Base-by-base conservation (phyloP, 306 rosid genomes). In the Luffa aegyptiaca region DNA sequence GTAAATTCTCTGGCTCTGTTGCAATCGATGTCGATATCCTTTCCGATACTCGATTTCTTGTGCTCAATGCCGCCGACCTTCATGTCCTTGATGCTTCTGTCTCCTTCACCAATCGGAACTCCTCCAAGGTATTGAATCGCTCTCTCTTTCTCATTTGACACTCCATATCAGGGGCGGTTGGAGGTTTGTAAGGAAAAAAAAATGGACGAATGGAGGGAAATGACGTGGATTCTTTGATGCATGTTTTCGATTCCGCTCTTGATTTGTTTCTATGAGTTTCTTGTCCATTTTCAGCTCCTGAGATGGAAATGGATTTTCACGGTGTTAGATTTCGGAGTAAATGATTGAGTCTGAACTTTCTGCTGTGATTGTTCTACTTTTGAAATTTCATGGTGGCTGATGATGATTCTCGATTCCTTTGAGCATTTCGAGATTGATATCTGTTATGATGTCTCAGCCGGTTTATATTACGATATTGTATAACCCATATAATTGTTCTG, bases 61-160 rank as follows among this genome's bases (percentile, higher is more conserved):
- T 91, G n/a, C 97, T 95, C 84, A 95, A 93, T 75, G 92, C 91
- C 35, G 92, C 93, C 72, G 93, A 91, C 5, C 94, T 95, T 26
- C 44, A 84, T n/a, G 65, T 95, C 76, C 1, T 3, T 10, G 0
- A 21, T 37, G 84, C 65, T 31, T 75, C 89, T 79, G 81, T 86
- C 18, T 90, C 90, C 0, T 87, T 88, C 88, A 83, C 88, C 21
- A 68, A 10, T 53, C 79, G 52, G 5, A 74, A 52, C 63, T 87
- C 88, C 18, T 87, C 90, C 9, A 70, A 90, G 97, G 97, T 92
- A 61, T 66, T 81, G 37, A 42, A 64, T 56, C 46, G 6, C 2
- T 76, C 76, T 69, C 56, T 49, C 4, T 42, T 55, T 51, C 21
- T 39, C 51, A 44, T 8, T 76, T 10, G 68, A 61, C 36, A 13